Conservation (phyloP, 192 early-diverging fungal species). For the Linnemannia elongata region DNA sequence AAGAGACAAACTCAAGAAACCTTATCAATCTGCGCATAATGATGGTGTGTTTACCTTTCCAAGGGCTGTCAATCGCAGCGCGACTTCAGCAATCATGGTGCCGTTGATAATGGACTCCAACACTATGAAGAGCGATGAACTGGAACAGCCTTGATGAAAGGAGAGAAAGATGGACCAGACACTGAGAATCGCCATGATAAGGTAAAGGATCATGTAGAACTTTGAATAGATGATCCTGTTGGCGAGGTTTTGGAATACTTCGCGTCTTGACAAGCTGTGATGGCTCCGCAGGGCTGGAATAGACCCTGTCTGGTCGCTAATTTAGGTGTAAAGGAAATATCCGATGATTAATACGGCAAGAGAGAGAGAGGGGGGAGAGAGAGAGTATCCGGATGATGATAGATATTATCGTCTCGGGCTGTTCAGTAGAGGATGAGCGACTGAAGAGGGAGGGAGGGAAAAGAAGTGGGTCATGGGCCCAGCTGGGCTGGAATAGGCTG, state of each 20-base stretch:
- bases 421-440: background rate
- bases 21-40: background rate
- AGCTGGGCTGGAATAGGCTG: background rate
- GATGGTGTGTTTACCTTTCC: conserved; percentile 63
- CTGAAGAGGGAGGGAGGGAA: background rate
- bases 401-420: background rate
- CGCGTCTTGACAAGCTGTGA: conserved; percentile 62
- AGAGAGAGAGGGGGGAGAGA: background rate
- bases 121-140: conserved; percentile 74
- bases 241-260: conserved; percentile 68
- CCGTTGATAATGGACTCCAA: conserved; percentile 79
- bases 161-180: conserved; percentile 66
- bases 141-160: conserved; percentile 47
- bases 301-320: conserved; percentile 21
- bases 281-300: conserved; percentile 56
- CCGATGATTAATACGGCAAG: background rate
- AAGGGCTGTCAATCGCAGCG: conserved; percentile 73
- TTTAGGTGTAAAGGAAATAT: too few relatives aligned
- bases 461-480: background rate
- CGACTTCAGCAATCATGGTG: conserved; percentile 83
- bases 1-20: background rate
- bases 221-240: conserved; percentile 72
- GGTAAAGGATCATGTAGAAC: conserved; percentile 69
- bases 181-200: conserved; percentile 65
- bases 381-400: background rate